phyloP scores from a whole-genome alignment of 176 grass and related monocot species.

The Areca catechu region DNA sequence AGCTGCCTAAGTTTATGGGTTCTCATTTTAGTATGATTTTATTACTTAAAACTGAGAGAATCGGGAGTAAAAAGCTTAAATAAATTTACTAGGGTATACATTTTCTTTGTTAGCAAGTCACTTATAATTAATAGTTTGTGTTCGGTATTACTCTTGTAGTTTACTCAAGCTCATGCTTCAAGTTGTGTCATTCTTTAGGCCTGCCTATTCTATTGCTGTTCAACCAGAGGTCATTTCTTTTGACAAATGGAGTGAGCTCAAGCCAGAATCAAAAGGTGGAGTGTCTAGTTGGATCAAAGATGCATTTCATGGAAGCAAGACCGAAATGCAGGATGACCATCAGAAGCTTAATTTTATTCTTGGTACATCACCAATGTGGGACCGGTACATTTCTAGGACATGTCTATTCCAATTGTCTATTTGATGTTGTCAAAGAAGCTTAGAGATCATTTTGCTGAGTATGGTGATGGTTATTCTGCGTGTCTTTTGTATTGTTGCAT shows the following conservation, averaged over 20 bases:
- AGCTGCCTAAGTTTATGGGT: no score
- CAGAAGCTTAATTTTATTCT: conserved; percentile 73
- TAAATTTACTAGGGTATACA: no score
- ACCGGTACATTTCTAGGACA: conserved; percentile 43
- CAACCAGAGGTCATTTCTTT: conserved; percentile 50
- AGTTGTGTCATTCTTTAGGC: conserved; percentile 29
- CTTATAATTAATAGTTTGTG: no score
- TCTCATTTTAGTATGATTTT: no score
- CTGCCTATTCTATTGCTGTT: conserved; percentile 49
- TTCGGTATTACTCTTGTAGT: no score
- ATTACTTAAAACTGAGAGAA: no score
- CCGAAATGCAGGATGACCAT: conserved; percentile 46
- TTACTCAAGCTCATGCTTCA: no score
- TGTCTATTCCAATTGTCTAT: not conserved
- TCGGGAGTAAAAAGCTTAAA: no score
- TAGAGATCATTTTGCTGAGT: no score
- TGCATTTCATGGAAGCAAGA: conserved; percentile 58
- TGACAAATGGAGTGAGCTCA: conserved; percentile 74
- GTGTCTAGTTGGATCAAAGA: conserved; percentile 85
- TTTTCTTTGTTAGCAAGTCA: no score
- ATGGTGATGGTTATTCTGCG: no score
- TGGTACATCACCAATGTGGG: conserved; percentile 89
- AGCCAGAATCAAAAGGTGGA: conserved; percentile 54
- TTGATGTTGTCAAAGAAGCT: not conserved
- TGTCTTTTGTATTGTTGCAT: no score